Evolutionary conservation across 2,329 filamentous ascomycete species (phyloP), one percentile per base, ranked within the genome.

Genomic region (Botrytis fragariae): DNA sequence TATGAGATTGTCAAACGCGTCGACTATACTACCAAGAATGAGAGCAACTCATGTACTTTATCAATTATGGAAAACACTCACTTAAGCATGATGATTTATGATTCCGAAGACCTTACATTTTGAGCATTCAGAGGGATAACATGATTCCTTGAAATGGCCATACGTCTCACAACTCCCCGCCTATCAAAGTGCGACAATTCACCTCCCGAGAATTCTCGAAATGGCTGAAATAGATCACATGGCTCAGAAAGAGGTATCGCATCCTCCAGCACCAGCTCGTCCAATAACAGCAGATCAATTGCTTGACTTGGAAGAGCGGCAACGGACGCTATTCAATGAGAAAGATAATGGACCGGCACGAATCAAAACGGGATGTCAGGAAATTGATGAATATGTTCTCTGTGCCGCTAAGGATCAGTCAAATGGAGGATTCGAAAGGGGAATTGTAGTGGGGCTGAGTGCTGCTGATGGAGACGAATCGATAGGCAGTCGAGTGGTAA

Each of bases 391-490:
- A 78, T 64, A 71, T 57, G 60, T 81, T 39, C 74, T 81, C 32
- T 75, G 76, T 70, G 75, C 75, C 3, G 29, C 51, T 12, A 76
- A 67, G 74, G 77, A 42, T 76, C 75, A 3, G 39, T 67, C 22
- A 25, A 32, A 37, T 32, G 35, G 65, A 6, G 65, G 76, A 10
- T 68, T 78, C 32, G 75, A 77, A 51, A 76, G 77, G n/a, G 78
- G 78, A 1, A 32, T 77, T 60, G 76, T 81, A 20, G 63, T 80
- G 25, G 80, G 80, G 4, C 69, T 80, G 32, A 79, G 77, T 77
- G 78, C 74, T 75, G 63, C 75, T 79, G 37, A 65, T 79, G 51
- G 79, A 77, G 18, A 72, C 79, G 60, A 78, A 77, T 76, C 20
- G 4, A 70, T 32, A 32, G 77, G 77, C 59, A 78, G 78, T 44